Evolutionary conservation across 306 rosid species (phyloP).

Genomic region (Prunus persica): Prunus_persica_NCBIv2 NC_034015.1:17463501-17464000

Average conservation of each 20-base stretch:
- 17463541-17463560: slow-evolving; percentile 96
- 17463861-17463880: slow-evolving; percentile 81
- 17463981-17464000: slow-evolving; percentile 98
- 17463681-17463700: slow-evolving; percentile 94
- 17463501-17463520: slow-evolving; percentile 99
- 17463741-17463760: slow-evolving; percentile 89
- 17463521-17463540: slow-evolving; percentile 98
- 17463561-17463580: slow-evolving; percentile 99
- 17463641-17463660: slow-evolving; percentile 99
- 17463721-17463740: slow-evolving; percentile 88
- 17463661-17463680: slow-evolving; percentile 97
- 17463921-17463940: slow-evolving; percentile 98
- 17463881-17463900: slow-evolving; percentile 87
- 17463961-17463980: slow-evolving; percentile 98
- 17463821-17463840: slow-evolving; percentile 90
- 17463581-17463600: slow-evolving; percentile 97
- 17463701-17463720: slow-evolving; percentile 71
- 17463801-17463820: slow-evolving; percentile 94
- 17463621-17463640: slow-evolving; percentile 96
- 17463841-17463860: slow-evolving; percentile 82
- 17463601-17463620: slow-evolving; percentile 98
- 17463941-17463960: slow-evolving; percentile 89
- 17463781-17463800: slow-evolving; percentile 95
- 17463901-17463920: slow-evolving; percentile 95
- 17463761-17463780: slow-evolving; percentile 91